Base-by-base conservation (phyloP, 495 filamentous ascomycete species). In the Hapsidospora chrysogenum region DNA sequence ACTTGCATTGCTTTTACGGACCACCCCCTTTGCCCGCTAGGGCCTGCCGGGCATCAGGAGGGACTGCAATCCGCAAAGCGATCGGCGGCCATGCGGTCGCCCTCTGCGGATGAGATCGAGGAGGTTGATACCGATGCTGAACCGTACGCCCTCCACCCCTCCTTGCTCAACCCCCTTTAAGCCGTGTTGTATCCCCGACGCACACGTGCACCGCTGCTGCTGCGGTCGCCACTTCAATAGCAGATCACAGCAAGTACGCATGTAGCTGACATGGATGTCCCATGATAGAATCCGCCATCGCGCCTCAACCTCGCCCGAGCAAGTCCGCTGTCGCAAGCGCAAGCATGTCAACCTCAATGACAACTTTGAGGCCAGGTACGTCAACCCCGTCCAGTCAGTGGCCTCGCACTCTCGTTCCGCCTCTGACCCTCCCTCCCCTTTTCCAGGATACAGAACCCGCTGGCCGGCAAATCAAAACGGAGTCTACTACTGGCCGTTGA, bases 401-500 rank as follows among this genome's bases (percentile, higher is more conserved):
- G 4, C 6, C 5, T 18, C 17, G 18, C 40, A 21, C 33, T 15
- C 22, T 21, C 17, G 4, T 17, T 17, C 18, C 31, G 9, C 18
- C n/a, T 33, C 31, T 21, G 32, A 33, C 15, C 13, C 17, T n/a
- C 23, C 17, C 14, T 21, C 22, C 14, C 13, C 16, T 22, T 4
- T 16, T 17, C 17, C 26, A 38, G 29, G 36, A 50, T 57, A 47
- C 41, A 35, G 29, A 80, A 78, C 48, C 72, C 75, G 9, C 58
- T 80, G 3, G 60, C 60, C 5, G 68, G 67, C 9, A 61, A 78
- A 36, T 51, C 72, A 3, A 52, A 52, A 23, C 46, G 56, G 1
- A 43, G 60, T 41, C 63, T 80, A 4, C 55, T 78, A 46, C 44
- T 40, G 8, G 51, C 69, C 33, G 75, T 78, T 29, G 60, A 70